phyloP scores from a whole-genome alignment of 257 asterid genomes.

The Datura wrightii region DNA sequence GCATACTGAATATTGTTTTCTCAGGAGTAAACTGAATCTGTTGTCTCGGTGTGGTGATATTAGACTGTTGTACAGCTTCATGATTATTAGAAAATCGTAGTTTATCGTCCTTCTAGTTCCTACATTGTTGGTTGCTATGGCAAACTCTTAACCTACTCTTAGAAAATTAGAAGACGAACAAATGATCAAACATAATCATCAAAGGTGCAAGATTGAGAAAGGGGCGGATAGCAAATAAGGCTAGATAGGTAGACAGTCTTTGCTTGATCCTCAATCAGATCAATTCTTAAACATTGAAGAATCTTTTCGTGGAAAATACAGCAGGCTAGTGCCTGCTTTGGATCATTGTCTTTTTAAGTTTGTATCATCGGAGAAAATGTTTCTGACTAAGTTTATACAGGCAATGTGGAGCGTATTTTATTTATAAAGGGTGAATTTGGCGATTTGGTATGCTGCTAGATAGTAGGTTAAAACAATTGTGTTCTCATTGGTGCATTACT shows the following conservation, averaged over 20 bases:
- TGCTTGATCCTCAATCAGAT: neutral
- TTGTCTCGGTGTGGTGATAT: neutral
- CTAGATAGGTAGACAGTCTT: constrained; percentile 5
- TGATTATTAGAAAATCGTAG: neutral
- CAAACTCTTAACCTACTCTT: neutral
- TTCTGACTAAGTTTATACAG: neutral
- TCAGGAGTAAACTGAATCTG: neutral
- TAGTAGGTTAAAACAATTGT: neutral
- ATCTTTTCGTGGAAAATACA: neutral
- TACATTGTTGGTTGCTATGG: neutral
- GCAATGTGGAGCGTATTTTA: neutral
- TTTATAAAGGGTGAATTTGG: neutral
- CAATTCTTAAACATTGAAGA: neutral
- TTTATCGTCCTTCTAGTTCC: neutral
- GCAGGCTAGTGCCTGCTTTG: neutral
- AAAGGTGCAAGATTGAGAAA: neutral
- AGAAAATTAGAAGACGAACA: neutral
- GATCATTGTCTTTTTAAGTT: neutral
- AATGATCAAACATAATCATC: neutral
- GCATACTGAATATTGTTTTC: neutral
- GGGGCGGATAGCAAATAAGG: neutral
- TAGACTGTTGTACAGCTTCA: neutral
- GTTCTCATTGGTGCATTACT: neutral
- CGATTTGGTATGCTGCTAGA: neutral
- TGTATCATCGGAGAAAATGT: neutral